phyloP scores from a whole-genome alignment of 2,329 filamentous ascomycete genomes.

The Fusarium pseudonygamai region DNA sequence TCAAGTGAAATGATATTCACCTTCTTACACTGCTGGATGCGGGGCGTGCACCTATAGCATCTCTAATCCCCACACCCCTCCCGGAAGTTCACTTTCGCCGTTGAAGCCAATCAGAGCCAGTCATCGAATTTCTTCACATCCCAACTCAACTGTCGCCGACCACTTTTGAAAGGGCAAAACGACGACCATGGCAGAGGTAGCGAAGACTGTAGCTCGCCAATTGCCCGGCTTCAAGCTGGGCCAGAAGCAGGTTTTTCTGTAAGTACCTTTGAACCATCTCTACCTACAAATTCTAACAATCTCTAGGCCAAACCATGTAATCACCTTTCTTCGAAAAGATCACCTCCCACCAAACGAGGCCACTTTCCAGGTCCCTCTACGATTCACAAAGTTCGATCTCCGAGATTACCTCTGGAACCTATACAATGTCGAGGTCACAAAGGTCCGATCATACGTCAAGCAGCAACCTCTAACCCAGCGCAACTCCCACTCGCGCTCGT shows the following conservation, averaged over 20 bases:
- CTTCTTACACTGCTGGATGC: neutral
- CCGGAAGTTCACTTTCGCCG: conserved; percentile 45
- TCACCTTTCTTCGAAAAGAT: conserved; percentile 79
- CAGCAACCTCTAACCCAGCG: conserved; percentile 66
- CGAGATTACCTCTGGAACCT: conserved; percentile 92
- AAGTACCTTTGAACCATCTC: conserved; percentile 39
- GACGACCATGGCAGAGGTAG: conserved; percentile 53
- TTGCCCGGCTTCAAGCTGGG: conserved; percentile 60
- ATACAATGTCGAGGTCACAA: conserved; percentile 78
- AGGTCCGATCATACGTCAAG: conserved; percentile 82
- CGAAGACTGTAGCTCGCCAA: conserved; percentile 50
- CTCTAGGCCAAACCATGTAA: conserved; percentile 78
- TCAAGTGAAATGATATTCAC: neutral
- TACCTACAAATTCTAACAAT: conserved; percentile 9
- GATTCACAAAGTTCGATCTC: conserved; percentile 95
- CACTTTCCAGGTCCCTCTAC: conserved; percentile 88
- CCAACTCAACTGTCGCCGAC: conserved; percentile 37
- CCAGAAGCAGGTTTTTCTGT: conserved; percentile 66
- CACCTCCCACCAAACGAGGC: conserved; percentile 82
- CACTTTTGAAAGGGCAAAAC: conserved; percentile 35
- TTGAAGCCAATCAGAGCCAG: conserved; percentile 42
- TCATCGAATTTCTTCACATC: conserved; percentile 45
- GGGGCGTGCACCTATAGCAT: conserved; percentile 28
- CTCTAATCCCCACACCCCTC: conserved; percentile 9
- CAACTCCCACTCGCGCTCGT: conserved; percentile 60